Evolutionary conservation across 1,139 yeast genomes (phyloP).

Genomic region (Lodderomyces oxycetoniae): DNA sequence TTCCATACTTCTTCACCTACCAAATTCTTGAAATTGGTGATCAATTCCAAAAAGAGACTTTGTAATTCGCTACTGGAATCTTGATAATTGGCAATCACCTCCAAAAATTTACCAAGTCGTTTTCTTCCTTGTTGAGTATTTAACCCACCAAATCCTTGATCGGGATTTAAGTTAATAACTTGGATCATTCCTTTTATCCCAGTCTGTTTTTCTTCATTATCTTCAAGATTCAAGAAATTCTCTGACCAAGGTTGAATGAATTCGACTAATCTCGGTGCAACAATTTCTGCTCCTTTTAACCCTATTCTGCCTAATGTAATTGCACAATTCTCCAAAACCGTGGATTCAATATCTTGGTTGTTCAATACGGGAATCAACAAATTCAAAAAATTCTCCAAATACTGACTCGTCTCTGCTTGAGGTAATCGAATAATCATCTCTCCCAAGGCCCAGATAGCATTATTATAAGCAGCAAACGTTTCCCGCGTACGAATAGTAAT

Average conservation of each 20-base stretch:
- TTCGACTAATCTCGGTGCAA: conserved; percentile 52
- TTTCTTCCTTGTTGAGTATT: conserved; percentile 43
- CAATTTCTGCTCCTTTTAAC: conserved; percentile 47
- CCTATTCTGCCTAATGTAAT: conserved; percentile 92
- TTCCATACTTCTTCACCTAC: conserved; percentile 42
- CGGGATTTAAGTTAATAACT: conserved; percentile 61
- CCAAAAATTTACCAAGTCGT: conserved; percentile 53
- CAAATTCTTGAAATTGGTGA: conserved; percentile 44
- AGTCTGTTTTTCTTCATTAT: conserved; percentile 77
- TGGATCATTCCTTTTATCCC: conserved; percentile 75
- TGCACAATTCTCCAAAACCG: conserved; percentile 86
- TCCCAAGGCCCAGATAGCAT: conserved; percentile 93
- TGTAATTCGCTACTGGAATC: conserved; percentile 47
- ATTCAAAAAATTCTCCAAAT: conserved; percentile 54
- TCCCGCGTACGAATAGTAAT: conserved; percentile 47
- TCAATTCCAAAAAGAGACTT: conserved; percentile 40
- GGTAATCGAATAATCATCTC: conserved; percentile 67
- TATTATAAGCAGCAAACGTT: conserved; percentile 68
- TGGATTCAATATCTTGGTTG: conserved; percentile 50
- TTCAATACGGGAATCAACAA: conserved; percentile 63
- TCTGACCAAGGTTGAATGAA: conserved; percentile 65
- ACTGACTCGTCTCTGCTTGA: conserved; percentile 51
- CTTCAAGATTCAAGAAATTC: conserved; percentile 58
- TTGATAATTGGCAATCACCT: conserved; percentile 59
- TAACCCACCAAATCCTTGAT: conserved; percentile 50